A percentile compares a stretch with the other conserved stretches of the same genome.
Conservation (phyloP, 257 asterid species). For the Nyctanthes arbortristis region DNA sequence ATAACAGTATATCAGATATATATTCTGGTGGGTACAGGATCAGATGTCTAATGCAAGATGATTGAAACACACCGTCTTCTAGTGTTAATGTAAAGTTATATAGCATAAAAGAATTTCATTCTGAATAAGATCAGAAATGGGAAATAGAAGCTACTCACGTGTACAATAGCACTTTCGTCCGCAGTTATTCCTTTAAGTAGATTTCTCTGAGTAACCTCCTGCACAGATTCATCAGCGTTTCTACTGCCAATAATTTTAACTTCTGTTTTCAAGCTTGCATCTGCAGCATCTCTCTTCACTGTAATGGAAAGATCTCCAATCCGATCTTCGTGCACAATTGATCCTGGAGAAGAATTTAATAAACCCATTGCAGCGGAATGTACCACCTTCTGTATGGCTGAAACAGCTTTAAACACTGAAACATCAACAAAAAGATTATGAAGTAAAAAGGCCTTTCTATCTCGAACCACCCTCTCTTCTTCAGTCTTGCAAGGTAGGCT, state of each 20-base stretch:
- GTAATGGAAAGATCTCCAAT: constrained; percentile 74
- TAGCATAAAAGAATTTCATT: constrained; percentile 12
- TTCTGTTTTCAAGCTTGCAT: constrained; percentile 61
- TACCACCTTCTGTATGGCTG: constrained; percentile 70
- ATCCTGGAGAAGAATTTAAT: constrained; percentile 43
- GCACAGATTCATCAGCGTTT: constrained; percentile 40
- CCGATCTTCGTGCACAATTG: constrained; percentile 61
- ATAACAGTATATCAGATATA: too few relatives aligned
- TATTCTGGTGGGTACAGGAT: background rate
- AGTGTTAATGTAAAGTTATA: constrained; percentile 5
- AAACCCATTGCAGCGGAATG: constrained; percentile 41
- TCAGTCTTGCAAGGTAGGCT: constrained; percentile 88
- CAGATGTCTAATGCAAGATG: constrained; percentile 8
- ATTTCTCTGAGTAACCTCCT: constrained; percentile 68
- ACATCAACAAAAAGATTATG: constrained; percentile 93
- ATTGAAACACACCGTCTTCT: background rate
- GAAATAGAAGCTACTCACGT: constrained; percentile 58
- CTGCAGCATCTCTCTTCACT: constrained; percentile 63
- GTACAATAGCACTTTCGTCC: constrained; percentile 87
- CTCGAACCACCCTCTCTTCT: constrained; percentile 92
- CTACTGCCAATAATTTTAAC: constrained; percentile 50
- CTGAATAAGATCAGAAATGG: background rate
- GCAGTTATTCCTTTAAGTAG: constrained; percentile 93
- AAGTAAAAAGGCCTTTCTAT: constrained; percentile 95
- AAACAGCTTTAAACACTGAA: constrained; percentile 78